Base-by-base conservation (phyloP, 768 basidiomycete genomes). In the Kwoniella pini region DNA sequence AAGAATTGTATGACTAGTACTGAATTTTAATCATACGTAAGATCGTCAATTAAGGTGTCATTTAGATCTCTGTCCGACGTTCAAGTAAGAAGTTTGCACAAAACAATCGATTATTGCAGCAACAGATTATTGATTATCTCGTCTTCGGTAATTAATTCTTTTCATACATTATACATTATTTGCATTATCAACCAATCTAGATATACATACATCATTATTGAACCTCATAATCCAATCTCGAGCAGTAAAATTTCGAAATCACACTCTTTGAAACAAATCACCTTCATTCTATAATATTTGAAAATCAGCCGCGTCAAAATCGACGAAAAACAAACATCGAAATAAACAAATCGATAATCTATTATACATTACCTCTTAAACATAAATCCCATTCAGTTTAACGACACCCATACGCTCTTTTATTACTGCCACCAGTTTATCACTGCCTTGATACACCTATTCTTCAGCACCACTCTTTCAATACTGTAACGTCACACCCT, bases 311-410 rank as follows among this genome's bases (percentile, higher is more conserved):
- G 26, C 21, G 10, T 44, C 42, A 17, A 39, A 44, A n/a, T 44
- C 17, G 21, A 44, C 11, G 10, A 17, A 22, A 50, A 15, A 12
- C 27, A 19, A 50, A n/a, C 7, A 15, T 57, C 55, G 45, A 57
- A 26, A 48, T 48, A 57, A 57, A 57, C 55, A 57, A 57, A 55
- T n/a, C 54, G 21, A 22, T 36, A 36, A 15, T 36, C 7, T 36
- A 7, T 7, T 15, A 36, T 36, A 7, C 7, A 36, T 36, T 36
- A 36, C 33, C 33, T 36, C 7, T 36, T 36, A 36, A 7, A 36
- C 33, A 36, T 36, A 7, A 7, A 7, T 36, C 33, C 33, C 7
- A 36, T 36, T 36, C 33, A 36, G 33, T 36, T 15, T 15, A 36
- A 7, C 33, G 15, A 15, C 7, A 7, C 7, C 33, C 33, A 36